Conservation (phyloP, 2,329 filamentous ascomycete genomes). For the Lasiodiplodia hormozganensis region DNA sequence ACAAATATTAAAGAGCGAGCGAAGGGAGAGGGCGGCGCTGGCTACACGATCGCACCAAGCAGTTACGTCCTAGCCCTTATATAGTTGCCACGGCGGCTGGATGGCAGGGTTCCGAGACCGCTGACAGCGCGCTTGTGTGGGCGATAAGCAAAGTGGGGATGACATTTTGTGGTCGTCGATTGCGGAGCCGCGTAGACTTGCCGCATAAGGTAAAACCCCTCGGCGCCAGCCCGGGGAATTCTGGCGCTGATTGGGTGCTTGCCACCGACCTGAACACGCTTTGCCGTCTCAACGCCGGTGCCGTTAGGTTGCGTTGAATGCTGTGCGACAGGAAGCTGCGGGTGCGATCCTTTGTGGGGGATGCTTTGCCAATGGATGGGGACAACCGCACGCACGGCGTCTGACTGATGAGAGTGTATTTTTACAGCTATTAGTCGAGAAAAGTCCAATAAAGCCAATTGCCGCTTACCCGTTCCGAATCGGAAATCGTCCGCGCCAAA, state of each 20-base stretch:
- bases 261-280: neutral
- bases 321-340: neutral
- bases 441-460: neutral
- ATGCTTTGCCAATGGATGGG: neutral
- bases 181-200: slow-evolving; percentile 26
- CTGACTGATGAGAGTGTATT: neutral
- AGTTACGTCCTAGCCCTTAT: neutral
- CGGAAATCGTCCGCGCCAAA: neutral
- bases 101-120: slow-evolving; percentile 5
- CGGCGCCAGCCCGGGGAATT: neutral
- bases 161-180: slow-evolving; percentile 19
- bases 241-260: slow-evolving; percentile 13
- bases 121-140: slow-evolving; percentile 6
- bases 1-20: neutral
- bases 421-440: neutral
- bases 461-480: neutral
- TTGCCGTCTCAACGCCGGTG: neutral
- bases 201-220: neutral
- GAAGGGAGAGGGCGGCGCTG: too few relatives aligned
- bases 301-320: neutral
- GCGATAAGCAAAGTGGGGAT: slow-evolving; percentile 31
- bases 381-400: neutral
- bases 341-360: too few relatives aligned
- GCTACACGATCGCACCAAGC: neutral
- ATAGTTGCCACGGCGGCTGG: neutral